Base-by-base conservation (phyloP, 1,284 basidiomycete species). In the Microbotryum saponariae region DNA sequence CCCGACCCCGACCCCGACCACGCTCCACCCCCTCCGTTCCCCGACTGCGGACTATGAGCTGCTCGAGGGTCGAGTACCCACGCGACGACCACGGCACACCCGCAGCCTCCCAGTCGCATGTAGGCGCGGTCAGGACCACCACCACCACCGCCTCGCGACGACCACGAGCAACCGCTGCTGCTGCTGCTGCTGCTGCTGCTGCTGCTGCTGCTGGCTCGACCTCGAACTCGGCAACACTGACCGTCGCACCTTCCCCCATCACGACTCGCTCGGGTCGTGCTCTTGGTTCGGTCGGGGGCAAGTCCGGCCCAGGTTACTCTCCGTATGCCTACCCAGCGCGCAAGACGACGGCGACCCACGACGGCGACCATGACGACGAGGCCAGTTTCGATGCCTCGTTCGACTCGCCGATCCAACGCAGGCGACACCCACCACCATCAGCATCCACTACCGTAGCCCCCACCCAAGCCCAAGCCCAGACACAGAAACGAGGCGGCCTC, bases 251-350 rank as follows among this genome's bases (percentile, higher is more conserved):
- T 42, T 58, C 60, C 14, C 58, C 63, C 25, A 51, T 31, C 33
- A 51, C 58, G 12, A 49, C 55, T 25, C 57, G 60, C 6, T 58
- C 54, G 1, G 45, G 59, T 14, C 59, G 63, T 29, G 49, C 42
- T 20, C 50, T 66, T 3, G 67, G 67, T 5, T 5, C 49, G 21
- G 61, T 68, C 9, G 64, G 67, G 14, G 62, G 62, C 0, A 52
- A 59, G 12, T 6, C 33, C 0, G 67, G 67, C 1, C 64, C 60
- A 5, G 64, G 67, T 1, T 68, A 62, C 51, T 64, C 62, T 1
- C 67, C 67, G 2, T 68, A 68, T 53, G 67, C 64, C 4, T 42
- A 16, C 50, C 51, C 4, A 27, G 42, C 3, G 61, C 60, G 5
- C 44, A 54, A 0, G 51, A 45, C 2, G 29, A 50, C 6, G 42